phyloP scores from a whole-genome alignment of 345 rosid genomes.

The Reutealis trisperma region DNA sequence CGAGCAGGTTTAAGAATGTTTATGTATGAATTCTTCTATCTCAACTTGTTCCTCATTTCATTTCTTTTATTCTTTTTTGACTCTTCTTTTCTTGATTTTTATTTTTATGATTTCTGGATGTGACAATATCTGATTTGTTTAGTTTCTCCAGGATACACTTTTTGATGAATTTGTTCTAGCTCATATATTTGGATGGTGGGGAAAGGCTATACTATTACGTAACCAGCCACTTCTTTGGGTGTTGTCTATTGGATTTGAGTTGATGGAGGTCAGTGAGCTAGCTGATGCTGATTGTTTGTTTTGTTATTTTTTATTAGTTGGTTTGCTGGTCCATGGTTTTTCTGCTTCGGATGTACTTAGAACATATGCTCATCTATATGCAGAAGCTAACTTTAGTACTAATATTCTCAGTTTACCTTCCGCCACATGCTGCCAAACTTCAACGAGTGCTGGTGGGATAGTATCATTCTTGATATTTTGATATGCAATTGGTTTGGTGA shows the following conservation, averaged over 20 bases:
- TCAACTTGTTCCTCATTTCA: slow-evolving; percentile 23
- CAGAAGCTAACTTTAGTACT: slow-evolving; percentile 13
- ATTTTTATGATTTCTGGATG: neutral
- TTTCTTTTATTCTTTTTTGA: slow-evolving; percentile 11
- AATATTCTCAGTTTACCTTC: slow-evolving; percentile 73
- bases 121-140: slow-evolving; percentile 17
- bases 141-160: slow-evolving; percentile 64
- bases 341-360: neutral
- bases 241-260: slow-evolving; percentile 93
- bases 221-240: slow-evolving; percentile 98
- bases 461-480: slow-evolving; percentile 92
- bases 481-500: slow-evolving; percentile 99
- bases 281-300: slow-evolving; percentile 1
- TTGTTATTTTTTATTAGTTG: neutral
- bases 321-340: neutral
- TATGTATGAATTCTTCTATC: slow-evolving; percentile 90
- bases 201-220: slow-evolving; percentile 92
- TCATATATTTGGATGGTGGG: slow-evolving; percentile 99
- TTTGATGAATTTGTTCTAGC: slow-evolving; percentile 97
- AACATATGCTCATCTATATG: neutral
- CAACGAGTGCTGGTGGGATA: slow-evolving; percentile 99
- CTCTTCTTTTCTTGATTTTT: slow-evolving; percentile 1
- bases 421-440: slow-evolving; percentile 99
- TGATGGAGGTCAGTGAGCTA: slow-evolving; percentile 76
- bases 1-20: slow-evolving; percentile 99